Evolutionary conservation across 1,284 basidiomycete genomes (phyloP).

Genomic region (Pascua guehoae): DNA sequence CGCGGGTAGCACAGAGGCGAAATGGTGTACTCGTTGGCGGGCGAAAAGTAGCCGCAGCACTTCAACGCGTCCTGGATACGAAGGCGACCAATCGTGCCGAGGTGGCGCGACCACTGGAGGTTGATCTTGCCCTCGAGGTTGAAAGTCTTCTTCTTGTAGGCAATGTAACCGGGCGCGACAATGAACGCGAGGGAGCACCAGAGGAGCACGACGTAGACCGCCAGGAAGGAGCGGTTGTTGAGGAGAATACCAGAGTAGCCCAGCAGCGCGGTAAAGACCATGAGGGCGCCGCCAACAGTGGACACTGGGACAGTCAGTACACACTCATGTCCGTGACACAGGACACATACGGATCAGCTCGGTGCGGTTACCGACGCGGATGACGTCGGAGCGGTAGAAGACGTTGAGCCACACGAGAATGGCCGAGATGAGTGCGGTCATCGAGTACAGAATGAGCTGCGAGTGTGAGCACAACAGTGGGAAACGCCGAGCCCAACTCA

Average conservation of each 20-base stretch:
- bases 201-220: slow-evolving; percentile 65
- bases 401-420: slow-evolving; percentile 66
- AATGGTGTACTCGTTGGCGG: slow-evolving; percentile 63
- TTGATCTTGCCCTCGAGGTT: slow-evolving; percentile 72
- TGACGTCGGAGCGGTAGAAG: slow-evolving; percentile 59
- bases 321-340: background rate
- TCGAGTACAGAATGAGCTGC: slow-evolving; percentile 57
- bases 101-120: slow-evolving; percentile 60
- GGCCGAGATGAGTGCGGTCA: slow-evolving; percentile 57
- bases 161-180: slow-evolving; percentile 64
- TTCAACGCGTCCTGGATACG: slow-evolving; percentile 61
- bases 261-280: slow-evolving; percentile 61
- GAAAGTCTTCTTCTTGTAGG: slow-evolving; percentile 63
- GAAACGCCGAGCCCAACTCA: slow-evolving; percentile 43
- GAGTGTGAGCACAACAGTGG: background rate
- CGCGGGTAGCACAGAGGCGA: slow-evolving; percentile 64
- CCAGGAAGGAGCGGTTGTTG: slow-evolving; percentile 69
- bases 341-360: slow-evolving; percentile 56
- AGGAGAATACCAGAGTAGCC: slow-evolving; percentile 66
- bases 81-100: slow-evolving; percentile 58
- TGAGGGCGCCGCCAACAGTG: slow-evolving; percentile 57
- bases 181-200: slow-evolving; percentile 65
- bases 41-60: slow-evolving; percentile 67
- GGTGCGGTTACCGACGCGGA: slow-evolving; percentile 60
- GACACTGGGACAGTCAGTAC: slow-evolving; percentile 51